phyloP scores from a whole-genome alignment of 345 rosid species.

The Sisymbrium altissimum region DNA sequence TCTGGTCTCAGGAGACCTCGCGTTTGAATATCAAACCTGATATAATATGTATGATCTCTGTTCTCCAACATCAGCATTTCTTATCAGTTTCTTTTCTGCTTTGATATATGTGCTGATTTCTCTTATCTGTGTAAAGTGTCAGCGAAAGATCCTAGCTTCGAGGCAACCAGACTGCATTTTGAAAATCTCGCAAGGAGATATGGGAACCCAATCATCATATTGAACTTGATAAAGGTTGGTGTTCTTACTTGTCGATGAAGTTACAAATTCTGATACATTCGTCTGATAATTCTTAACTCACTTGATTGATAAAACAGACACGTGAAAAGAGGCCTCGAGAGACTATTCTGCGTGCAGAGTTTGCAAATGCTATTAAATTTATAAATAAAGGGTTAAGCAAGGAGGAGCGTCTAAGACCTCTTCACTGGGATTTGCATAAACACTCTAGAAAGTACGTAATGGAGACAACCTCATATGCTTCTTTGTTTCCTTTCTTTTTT shows the following conservation, averaged over 20 bases:
- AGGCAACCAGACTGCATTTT: conserved; percentile 91
- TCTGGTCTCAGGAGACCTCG: conserved; percentile 97
- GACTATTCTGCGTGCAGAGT: conserved; percentile 78
- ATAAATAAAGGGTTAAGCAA: conserved; percentile 58
- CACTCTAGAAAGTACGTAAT: conserved; percentile 63
- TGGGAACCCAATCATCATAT: conserved; percentile 81
- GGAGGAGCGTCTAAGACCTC: conserved; percentile 71
- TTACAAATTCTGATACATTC: conserved; percentile 13
- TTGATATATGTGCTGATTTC: conserved; percentile 28
- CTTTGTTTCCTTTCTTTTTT: neutral
- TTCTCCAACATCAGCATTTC: neutral
- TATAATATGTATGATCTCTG: conserved; percentile 63
- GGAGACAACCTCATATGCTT: conserved; percentile 4
- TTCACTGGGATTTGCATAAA: conserved; percentile 84
- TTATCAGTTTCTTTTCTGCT: neutral
- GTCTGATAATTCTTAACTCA: conserved; percentile 9
- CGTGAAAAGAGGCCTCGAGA: conserved; percentile 90
- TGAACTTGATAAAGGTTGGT: conserved; percentile 85
- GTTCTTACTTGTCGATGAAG: neutral
- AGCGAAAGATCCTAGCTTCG: conserved; percentile 62
- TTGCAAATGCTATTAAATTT: conserved; percentile 65
- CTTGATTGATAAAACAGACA: conserved; percentile 45
- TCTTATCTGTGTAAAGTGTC: conserved; percentile 54
- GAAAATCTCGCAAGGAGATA: conserved; percentile 87
- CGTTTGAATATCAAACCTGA: conserved; percentile 85